Base-by-base conservation (phyloP, 176 grass and related monocot species). In the Neostapfia colusana region DNA sequence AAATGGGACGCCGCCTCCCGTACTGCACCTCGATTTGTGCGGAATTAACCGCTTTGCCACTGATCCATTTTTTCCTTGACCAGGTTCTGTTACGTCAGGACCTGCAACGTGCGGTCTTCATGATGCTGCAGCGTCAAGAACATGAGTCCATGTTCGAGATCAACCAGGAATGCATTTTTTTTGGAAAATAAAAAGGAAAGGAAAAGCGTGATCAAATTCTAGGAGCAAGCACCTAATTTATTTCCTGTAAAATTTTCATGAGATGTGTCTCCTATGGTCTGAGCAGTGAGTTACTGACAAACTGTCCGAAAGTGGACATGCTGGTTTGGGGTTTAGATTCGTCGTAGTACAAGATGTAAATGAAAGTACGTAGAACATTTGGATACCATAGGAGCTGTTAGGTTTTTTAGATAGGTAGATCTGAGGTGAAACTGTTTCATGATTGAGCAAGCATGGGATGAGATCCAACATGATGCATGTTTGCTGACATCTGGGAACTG, bases 121-220 rank as follows among this genome's bases (percentile, higher is more conserved):
- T 71, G 23, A 38, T 48, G 25, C 25, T 23, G 53, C n/a, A 63
- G 42, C 37, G 78, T 77, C 79, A 81, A 87, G 73, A 81, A 77
- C 71, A 68, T 42, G 54, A 70, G 79, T 82, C 78, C 73, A 65
- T 63, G 78, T 70, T 83, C 64, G 10, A 8, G 21, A 49, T 69
- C 73, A 67, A 40, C 23, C 15, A 42, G 74, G 23, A 4, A 50
- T 28, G 39, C 18, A 21, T 8, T 21, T 21, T 17, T 40, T 18
- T 44, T 67, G n/a, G n/a, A n/a, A n/a, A n/a, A 0, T 50, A 5
- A 50, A 50, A 50, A 18, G 4, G 1, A 23, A 40, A 13, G 16
- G 6, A 21, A 36, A 46, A 48, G 46, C 45, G 25, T 16, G 2
- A 48, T 48, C 13, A 53, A n/a, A 54, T 54, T 54, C 46, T 50